A percentile compares a stretch with the other conserved stretches of the same genome.
Evolutionary conservation across 768 basidiomycete genomes (phyloP).

Genomic region (Lentinula raphanica): DNA sequence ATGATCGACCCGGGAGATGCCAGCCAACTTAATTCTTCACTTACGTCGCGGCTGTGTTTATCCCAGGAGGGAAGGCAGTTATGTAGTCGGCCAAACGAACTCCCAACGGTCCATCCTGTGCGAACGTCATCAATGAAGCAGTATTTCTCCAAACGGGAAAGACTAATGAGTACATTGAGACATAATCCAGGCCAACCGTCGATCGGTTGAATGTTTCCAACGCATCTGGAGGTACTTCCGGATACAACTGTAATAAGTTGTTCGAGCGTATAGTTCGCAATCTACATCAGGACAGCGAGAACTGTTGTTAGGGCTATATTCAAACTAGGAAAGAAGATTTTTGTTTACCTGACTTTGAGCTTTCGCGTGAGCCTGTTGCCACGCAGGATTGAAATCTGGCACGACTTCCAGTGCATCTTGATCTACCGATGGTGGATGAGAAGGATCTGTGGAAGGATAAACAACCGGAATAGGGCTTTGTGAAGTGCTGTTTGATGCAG

Average conservation of each 20-base stretch:
- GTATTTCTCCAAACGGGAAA: neutral
- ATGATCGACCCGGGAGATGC: slow-evolving; percentile 1
- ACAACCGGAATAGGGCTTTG: slow-evolving; percentile 46
- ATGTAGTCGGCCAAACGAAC: slow-evolving; percentile 72
- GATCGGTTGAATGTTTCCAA: slow-evolving; percentile 60
- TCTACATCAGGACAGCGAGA: slow-evolving; percentile 28
- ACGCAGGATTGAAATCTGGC: slow-evolving; percentile 46
- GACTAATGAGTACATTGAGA: slow-evolving; percentile 43
- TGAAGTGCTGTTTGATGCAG: slow-evolving; percentile 51
- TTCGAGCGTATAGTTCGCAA: slow-evolving; percentile 47
- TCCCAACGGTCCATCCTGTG: slow-evolving; percentile 60
- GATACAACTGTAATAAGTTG: slow-evolving; percentile 63
- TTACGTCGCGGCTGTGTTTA: slow-evolving; percentile 79
- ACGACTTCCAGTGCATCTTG: slow-evolving; percentile 22
- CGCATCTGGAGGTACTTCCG: slow-evolving; percentile 55
- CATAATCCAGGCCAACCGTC: slow-evolving; percentile 64
- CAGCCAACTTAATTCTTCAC: slow-evolving; percentile 16
- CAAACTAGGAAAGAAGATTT: neutral
- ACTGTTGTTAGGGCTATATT: too few species aligned
- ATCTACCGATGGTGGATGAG: slow-evolving; percentile 48
- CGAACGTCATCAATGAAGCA: neutral
- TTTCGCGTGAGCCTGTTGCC: slow-evolving; percentile 54
- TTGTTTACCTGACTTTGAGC: slow-evolving; percentile 33
- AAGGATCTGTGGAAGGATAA: slow-evolving; percentile 52
- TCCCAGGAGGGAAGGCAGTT: slow-evolving; percentile 77